Percentiles rank a stretch among this genome's conserved stretches.
Evolutionary conservation across 1,284 basidiomycete species (phyloP).

Genomic region (Cryptococcus sp.): DNA sequence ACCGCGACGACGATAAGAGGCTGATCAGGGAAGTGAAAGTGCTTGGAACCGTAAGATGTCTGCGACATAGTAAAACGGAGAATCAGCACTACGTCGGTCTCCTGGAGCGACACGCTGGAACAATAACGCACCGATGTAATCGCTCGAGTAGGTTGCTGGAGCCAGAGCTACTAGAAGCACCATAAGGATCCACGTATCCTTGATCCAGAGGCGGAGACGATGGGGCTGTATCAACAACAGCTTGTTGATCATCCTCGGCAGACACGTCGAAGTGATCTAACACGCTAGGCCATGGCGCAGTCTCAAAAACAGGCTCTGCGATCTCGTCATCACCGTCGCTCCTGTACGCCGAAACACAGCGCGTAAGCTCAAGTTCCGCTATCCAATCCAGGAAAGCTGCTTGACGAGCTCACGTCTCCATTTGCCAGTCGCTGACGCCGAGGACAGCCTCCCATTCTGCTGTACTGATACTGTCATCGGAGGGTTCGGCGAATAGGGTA

Average conservation of each 20-base stretch:
- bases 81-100: not conserved
- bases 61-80: constrained; percentile 1
- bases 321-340: constrained; percentile 1
- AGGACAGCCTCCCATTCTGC: constrained; percentile 18
- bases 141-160: constrained; percentile 6
- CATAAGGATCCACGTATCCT: too few species aligned
- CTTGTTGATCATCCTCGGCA: not conserved
- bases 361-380: too few species aligned
- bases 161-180: too few species aligned
- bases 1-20: constrained; percentile 36
- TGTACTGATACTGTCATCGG: too few species aligned
- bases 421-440: constrained; percentile 1
- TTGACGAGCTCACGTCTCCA: constrained; percentile 4
- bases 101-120: not conserved
- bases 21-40: constrained; percentile 37
- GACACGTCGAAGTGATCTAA: constrained; percentile 14
- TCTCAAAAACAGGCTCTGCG: constrained; percentile 13
- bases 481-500: constrained; percentile 5
- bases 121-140: constrained; percentile 9
- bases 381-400: not conserved
- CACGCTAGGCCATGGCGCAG: constrained; percentile 21
- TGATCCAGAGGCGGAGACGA: too few species aligned
- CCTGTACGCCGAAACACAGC: too few species aligned
- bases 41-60: constrained; percentile 32
- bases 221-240: too few species aligned